phyloP scores from a whole-genome alignment of 129 eudicot species.

The Artemisia annua region DNA sequence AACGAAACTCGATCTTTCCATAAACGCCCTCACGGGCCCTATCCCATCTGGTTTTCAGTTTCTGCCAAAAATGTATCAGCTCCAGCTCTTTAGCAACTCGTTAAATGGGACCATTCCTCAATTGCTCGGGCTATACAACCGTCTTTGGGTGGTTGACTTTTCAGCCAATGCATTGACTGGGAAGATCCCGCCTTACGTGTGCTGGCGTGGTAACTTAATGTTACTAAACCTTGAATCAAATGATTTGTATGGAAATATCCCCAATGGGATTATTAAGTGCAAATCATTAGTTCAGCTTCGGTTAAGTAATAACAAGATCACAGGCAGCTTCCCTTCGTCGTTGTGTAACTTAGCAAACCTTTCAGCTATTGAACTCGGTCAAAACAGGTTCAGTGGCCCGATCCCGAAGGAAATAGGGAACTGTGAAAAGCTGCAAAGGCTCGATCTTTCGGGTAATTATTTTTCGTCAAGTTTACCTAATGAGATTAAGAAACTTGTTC shows the following conservation, averaged over 20 bases:
- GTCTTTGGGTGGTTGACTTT: conserved; percentile 89
- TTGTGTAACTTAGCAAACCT: conserved; percentile 60
- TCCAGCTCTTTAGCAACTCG: conserved; percentile 73
- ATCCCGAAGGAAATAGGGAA: conserved; percentile 59
- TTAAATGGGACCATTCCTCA: conserved; percentile 80
- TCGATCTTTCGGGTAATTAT: conserved; percentile 73
- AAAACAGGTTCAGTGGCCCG: conserved; percentile 77
- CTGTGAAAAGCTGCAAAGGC: conserved; percentile 75
- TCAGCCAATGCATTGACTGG: conserved; percentile 68
- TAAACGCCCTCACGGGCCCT: conserved; percentile 71
- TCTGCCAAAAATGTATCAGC: conserved; percentile 60
- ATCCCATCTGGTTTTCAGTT: conserved; percentile 82
- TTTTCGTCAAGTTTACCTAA: conserved; percentile 64
- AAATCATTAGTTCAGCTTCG: conserved; percentile 73
- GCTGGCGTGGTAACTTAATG: conserved; percentile 63
- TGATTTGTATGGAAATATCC: conserved; percentile 67
- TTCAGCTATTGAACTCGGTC: conserved; percentile 77
- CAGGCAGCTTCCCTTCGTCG: conserved; percentile 83
- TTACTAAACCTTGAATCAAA: conserved; percentile 73
- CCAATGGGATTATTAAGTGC: conserved; percentile 60
- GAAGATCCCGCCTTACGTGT: conserved; percentile 66
- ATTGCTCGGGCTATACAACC: conserved; percentile 62
- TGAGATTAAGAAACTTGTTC: conserved; percentile 62
- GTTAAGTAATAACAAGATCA: conserved; percentile 52
- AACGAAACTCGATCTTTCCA: conserved; percentile 76